Base-by-base conservation (phyloP, 225 moss, liverwort and hornwort species). In the Bryum argenteum region DNA sequence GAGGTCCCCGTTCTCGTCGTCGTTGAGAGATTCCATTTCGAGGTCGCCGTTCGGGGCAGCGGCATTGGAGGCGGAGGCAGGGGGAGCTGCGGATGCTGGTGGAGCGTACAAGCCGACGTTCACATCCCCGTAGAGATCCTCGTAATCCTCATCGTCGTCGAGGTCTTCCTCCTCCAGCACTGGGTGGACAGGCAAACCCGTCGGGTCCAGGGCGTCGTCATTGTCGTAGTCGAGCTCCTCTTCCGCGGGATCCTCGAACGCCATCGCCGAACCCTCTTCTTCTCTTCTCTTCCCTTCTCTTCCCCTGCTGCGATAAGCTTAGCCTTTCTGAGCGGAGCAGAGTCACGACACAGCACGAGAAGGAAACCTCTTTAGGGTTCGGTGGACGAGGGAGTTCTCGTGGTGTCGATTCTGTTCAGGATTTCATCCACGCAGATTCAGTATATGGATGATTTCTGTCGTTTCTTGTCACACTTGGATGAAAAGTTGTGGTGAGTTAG, bases 201-300 rank as follows among this genome's bases (percentile, higher is more conserved):
- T 6, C 33, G 69, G 18, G 33, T 88, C 95, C 66, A 89, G 24
- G 10, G 83, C 78, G 43, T 92, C 90, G n/a, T 97, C 96, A 38
- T 89, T 94, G 69, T 94, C 94, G 63, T 97, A 97, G 75, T 97
- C 96, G 3, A 97, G 94, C 79, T 97, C 96, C 83, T 97, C 97
- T 47, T 97, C 96, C 65, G 86, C 91, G 18, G 81, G 89, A 8
- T 91, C 96, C 58, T 81, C 83, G 38, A 85, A 93, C 58, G 89
- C 91, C 96, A 97, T 97, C 45, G 52, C 54, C 17, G 17, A 41
- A 54, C 33, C 63, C 54, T 23, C n/a, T 17, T 16, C 7, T 33
- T 6, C 7, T 33, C 33, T 4, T 4, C 33, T 33, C 5, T 5
- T 5, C 28, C 28, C 5, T 2, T 5, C 5, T 2, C 5, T 5